Base-by-base conservation (phyloP, 139 green algal genomes). In the Picochlorum costavermella region DNA sequence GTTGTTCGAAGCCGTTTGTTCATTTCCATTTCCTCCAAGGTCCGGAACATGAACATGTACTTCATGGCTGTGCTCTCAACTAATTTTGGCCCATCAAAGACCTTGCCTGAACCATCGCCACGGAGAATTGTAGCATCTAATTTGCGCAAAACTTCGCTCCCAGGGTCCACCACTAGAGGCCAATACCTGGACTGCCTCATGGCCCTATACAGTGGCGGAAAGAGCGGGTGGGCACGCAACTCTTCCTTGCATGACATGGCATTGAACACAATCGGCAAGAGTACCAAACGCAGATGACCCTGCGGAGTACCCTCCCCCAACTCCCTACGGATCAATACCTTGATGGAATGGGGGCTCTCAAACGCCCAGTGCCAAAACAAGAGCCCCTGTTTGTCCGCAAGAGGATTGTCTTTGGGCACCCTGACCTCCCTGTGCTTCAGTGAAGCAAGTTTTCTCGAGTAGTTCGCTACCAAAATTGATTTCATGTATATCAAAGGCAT, bases 401-500 rank as follows among this genome's bases (percentile, higher is more conserved):
- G 55, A 29, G 46, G 16, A 6, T 49, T 40, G 10, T 36, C 13
- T 25, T 29, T 2, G 29, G 59, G 48, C 30, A 68, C 55, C 60
- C n/a, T 60, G 16, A 81, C 74, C 30, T 71, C 43, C 20, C 79
- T 64, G 50, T 84, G 37, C 70, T 81, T 86, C 50, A 84, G 25
- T 23, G 55, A 72, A 0, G 70, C 69, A 29, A 86, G 71, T 68
- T 86, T 86, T 31, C 79, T 63, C 14, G 65, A 80, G 68, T 86
- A 85, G 64, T 85, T 85, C 23, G 65, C 74, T 56, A 70, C 73
- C 49, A 85, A 65, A 5, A 85, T 36, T 11, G 25, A 16, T 67
- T 83, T 81, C 69, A 86, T 80, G 69, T 85, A 83, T 36, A 86
- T 72, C 16, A 86, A 76, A 10, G 79, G 79, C 63, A 86, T 68